Base-by-base conservation (phyloP, 768 basidiomycete genomes). In the Mycena vulgaris region DNA sequence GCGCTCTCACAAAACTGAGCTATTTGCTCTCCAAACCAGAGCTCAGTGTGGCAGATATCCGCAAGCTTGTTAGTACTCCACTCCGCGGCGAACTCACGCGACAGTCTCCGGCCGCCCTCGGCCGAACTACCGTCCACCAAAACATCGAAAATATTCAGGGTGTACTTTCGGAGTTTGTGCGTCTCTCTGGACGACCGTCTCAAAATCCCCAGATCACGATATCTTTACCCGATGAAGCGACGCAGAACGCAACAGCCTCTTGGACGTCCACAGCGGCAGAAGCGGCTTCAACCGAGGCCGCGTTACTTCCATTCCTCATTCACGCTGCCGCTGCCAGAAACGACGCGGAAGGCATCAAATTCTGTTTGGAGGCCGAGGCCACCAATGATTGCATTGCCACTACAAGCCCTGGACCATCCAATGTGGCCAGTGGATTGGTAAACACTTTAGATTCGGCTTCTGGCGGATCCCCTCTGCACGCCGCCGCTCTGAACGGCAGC, bases 11-110 rank as follows among this genome's bases (percentile, higher is more conserved):
- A 17, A 98, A 98, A 82, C 86, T 98, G 19, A 88, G 93, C 52
- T 98, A 98, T 77, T 88, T 98, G 17, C 86, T 98, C 37, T 95
- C 95, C 8, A 97, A 98, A 78, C 85, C 92, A 0, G 93, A 95
- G 75, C 87, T 97, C 9, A 85, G 88, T 0, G 76, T 84, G 3
- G 78, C 83, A 23, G 89, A 95, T 81, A 88, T 98, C 51, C 90
- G 95, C 62, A 83, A 89, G 45, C 86, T 97, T 25, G 88, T 98
- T 65, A 83, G 89, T 16, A 90, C 87, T 37, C 93, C 97, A 5
- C 85, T 98, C 14, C 95, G 96, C 9, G 96, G 96, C 52, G 96
- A 98, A 80, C 89, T 98, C 47, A 95, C 93, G 0, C 85, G 87
- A 27, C 76, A 84, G 17, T 78, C 87, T 9, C 81, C 79, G 27